Base-by-base conservation (phyloP, 2,329 filamentous ascomycete genomes). In the Fragosphaeria purpurea region DNA sequence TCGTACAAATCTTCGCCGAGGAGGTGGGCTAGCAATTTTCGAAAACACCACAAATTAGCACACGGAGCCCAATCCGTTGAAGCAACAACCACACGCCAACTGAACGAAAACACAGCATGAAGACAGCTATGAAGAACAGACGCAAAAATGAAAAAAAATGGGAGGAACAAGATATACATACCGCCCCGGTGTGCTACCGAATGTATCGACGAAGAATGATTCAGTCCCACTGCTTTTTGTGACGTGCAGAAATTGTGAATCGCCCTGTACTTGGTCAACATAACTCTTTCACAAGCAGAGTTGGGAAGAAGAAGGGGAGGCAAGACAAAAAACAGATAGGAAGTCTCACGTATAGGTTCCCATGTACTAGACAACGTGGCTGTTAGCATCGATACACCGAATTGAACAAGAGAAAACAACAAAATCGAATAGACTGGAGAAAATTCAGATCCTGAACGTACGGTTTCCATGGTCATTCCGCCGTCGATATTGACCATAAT, bases 221-320 rank as follows among this genome's bases (percentile, higher is more conserved):
- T 69, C 48, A 79, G 74, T n/a, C 80, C 78, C 43, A 90, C 82
- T 1, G 88, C 88, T 67, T 97, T 97, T 67, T 97, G 93, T 31
- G 93, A 95, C 51, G 93, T 98, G 68, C 93, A 98, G 69, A 98
- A 98, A 72, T 98, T 96, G 72, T 98, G 93, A 46, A 98, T 93
- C 54, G 90, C 89, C 77, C 90, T 65, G 50, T 46, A 47, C 46
- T 44, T 40, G 22, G 62, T 79, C 58, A 79, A 70, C 50, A 51
- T 13, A 7, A 37, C 11, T 37, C 7, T 11, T 37, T 7, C 7
- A 12, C 32, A 10, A 35, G 12, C 37, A 39, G 4, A 22, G 13
- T 5, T 7, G 9, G 7, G 11, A 31, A 4, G 22, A 41, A 10
- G 9, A 22, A n/a, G 11, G 6, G 9, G 12, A n/a, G 41, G 9